These are phyloP conservation scores for Trichoderma citrinoviride DNA, from an alignment of 2,329 filamentous ascomycete species.

Conservation along the genomic window DNA sequence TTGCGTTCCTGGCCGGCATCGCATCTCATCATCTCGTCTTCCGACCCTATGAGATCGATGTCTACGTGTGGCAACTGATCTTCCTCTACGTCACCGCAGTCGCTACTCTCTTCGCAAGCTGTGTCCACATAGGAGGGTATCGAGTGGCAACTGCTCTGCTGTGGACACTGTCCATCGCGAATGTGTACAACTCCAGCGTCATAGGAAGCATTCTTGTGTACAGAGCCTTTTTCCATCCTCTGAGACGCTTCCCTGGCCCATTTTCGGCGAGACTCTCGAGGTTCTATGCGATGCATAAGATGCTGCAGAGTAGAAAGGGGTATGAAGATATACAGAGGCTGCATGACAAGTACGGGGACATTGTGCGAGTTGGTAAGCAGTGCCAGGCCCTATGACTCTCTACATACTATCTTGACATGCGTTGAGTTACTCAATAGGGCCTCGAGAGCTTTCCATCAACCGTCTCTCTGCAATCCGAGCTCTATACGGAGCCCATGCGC, in stretches of 20 bases:
- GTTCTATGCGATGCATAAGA: constrained; percentile 15
- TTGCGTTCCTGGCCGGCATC: background rate
- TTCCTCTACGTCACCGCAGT: background rate
- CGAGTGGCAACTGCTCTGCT: background rate
- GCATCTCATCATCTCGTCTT: background rate
- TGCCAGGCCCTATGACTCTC: background rate
- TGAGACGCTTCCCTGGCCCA: constrained; percentile 31
- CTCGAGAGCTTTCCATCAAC: background rate
- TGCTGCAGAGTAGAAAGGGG: constrained; percentile 27
- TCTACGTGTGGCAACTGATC: background rate
- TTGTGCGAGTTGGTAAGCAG: constrained; percentile 31
- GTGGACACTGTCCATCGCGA: background rate
- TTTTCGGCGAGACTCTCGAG: constrained; percentile 30
- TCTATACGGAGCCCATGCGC: background rate
- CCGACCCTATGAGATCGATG: background rate
- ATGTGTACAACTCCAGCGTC: constrained; percentile 4
- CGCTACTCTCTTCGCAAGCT: background rate
- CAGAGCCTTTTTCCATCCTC: constrained; percentile 28
- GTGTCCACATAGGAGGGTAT: background rate
- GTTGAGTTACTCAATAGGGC: background rate
- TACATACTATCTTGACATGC: background rate
- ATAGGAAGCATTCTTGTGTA: constrained; percentile 27
- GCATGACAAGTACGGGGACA: constrained; percentile 32
- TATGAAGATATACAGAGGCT: constrained; percentile 30
- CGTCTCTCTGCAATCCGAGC: background rate